Evolutionary conservation across 495 filamentous ascomycete species (phyloP).

Genomic region (Aspergillus ellipticus): DNA sequence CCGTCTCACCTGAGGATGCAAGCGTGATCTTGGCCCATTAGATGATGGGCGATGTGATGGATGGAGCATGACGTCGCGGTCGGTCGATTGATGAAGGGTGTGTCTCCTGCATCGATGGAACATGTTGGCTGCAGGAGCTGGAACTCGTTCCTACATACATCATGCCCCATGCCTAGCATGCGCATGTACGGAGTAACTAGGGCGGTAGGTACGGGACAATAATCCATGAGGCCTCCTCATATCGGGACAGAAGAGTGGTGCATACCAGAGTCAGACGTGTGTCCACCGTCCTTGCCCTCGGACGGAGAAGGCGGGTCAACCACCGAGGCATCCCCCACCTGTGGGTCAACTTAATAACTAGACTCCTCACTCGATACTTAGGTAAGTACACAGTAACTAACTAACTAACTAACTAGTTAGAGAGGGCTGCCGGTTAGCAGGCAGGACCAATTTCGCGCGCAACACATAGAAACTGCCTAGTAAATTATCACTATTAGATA

Average conservation of each 20-base stretch:
- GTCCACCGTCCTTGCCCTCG: no score
- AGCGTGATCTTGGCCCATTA: neutral
- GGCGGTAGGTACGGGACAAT: neutral
- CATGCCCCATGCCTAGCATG: neutral
- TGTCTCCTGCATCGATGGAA: neutral
- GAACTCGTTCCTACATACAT: neutral
- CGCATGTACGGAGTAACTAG: neutral
- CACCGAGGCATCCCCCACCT: neutral
- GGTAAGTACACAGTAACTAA: no score
- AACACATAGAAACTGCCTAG: no score
- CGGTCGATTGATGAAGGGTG: neutral
- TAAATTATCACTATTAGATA: no score
- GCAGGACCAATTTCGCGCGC: no score
- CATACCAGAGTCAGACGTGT: neutral
- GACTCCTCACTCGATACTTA: no score
- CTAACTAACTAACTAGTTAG: no score
- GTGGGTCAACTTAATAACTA: conserved; percentile 2
- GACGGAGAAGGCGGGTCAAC: neutral
- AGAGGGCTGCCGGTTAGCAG: no score
- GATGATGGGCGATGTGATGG: no score
- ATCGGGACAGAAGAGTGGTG: neutral
- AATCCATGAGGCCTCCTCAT: neutral
- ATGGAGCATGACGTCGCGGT: conserved; percentile 5
- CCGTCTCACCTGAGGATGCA: neutral
- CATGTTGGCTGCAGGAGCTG: neutral